Base-by-base conservation (phyloP, 2,329 filamentous ascomycete genomes). In the Hypoxylon sp. region DNA sequence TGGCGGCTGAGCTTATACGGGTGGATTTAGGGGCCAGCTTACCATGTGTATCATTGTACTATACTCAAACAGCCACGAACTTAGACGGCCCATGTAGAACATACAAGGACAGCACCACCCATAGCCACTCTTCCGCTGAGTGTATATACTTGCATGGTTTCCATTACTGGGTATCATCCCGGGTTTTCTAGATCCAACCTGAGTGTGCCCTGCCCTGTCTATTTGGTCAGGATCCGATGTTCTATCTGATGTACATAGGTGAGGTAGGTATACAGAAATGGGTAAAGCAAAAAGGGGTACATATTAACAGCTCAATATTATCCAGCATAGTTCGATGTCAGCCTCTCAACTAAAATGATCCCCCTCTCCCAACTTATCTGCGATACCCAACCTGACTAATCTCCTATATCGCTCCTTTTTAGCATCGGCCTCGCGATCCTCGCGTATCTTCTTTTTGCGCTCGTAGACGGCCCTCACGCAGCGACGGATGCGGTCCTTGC, bases 381-480 rank as follows among this genome's bases (percentile, higher is more conserved):
- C 82, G 42, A 84, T 81, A 0, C 87, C 87, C 65, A 82, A 73
- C 68, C 84, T 80, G 37, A 88, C 77, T 13, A 85, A 80, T 61
- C 81, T 80, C 52, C 86, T 81, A 35, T 81, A 83, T 55, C 79
- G 79, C 62, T 83, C 82, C 44, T 75, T 73, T 69, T 76, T 79
- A 50, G 79, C 78, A 2, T 72, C 76, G 5, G 73, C 77, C 74
- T 89, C 86, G 17, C 77, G 80, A 67, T 88, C 84, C 75, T 91
- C 80, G 15, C 94, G 84, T 65, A 83, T 75, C 77, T 85, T 88
- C 82, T 91, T 96, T 85, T 97, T 97, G 68, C 96, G 86, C 84
- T 98, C 93, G 80, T 97, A 99, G 1, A 99, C 93, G 2, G 94
- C 96, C 56, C 91, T 84, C 0, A 99, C 89, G 1, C 93, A 93